Evolutionary conservation across 2,329 filamentous ascomycete genomes (phyloP).

Genomic region (Colletotrichum sp.): DNA sequence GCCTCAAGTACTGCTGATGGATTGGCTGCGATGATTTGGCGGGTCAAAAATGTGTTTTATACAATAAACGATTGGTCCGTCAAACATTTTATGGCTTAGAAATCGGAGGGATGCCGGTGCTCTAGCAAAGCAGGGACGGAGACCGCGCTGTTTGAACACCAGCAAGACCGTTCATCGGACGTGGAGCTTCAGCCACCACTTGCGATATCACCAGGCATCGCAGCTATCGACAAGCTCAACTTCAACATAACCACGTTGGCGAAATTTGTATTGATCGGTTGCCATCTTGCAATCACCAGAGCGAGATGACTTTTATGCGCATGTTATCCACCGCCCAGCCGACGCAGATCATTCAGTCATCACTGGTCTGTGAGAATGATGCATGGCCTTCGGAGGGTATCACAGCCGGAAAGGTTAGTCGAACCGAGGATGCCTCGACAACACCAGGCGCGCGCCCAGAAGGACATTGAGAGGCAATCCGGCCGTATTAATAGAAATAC

Average conservation of each 20-base stretch:
- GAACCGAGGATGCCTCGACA: neutral
- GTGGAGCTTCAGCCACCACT: neutral
- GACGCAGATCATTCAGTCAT: neutral
- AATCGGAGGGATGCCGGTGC: accelerated
- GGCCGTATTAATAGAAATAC: slow-evolving; percentile 4
- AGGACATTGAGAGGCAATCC: neutral
- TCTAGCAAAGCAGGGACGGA: neutral
- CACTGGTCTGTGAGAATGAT: neutral
- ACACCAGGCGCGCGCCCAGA: neutral
- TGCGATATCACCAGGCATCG: neutral
- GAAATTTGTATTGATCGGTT: neutral
- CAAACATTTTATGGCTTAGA: too few relatives aligned
- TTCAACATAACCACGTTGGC: neutral
- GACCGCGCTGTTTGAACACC: neutral
- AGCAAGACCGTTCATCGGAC: too few relatives aligned
- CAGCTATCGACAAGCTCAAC: neutral
- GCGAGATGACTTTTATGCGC: neutral
- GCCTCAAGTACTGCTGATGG: neutral
- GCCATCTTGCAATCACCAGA: neutral
- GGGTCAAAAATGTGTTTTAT: too few relatives aligned
- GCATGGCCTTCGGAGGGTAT: neutral
- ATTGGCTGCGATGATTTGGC: neutral
- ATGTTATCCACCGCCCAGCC: neutral
- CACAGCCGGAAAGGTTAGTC: neutral
- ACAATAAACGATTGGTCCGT: too few relatives aligned